Conservation (phyloP, 108 stramenopile species). For the Asterionellopsis glacialis region DNA sequence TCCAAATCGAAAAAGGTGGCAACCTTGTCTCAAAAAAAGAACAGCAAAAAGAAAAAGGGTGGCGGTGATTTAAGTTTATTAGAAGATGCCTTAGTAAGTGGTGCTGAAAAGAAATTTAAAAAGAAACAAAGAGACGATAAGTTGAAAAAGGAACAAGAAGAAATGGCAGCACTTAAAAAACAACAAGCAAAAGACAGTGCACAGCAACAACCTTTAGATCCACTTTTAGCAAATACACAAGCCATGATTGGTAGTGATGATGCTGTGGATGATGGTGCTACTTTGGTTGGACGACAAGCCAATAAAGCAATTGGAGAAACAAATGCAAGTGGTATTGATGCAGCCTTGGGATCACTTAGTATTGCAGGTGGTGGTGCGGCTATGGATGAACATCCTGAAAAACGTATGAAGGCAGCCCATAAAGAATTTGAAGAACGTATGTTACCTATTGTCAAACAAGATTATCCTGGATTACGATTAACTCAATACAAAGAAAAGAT, state of each 20-base stretch:
- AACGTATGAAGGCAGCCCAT: slow-evolving; percentile 78
- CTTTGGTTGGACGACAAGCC: slow-evolving; percentile 45
- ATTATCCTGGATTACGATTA: slow-evolving; percentile 86
- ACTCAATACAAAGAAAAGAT: slow-evolving; percentile 93
- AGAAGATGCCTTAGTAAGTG: slow-evolving; percentile 67
- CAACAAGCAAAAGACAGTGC: slow-evolving; percentile 18
- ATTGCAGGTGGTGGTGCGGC: slow-evolving; percentile 26
- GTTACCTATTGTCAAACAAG: slow-evolving; percentile 76
- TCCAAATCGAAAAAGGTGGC: slow-evolving; percentile 36
- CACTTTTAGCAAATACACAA: slow-evolving; percentile 65
- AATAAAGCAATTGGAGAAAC: slow-evolving; percentile 46
- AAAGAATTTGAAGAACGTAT: slow-evolving; percentile 85
- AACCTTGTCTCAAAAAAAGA: slow-evolving; percentile 24
- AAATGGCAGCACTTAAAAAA: slow-evolving; percentile 24
- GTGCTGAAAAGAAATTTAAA: slow-evolving; percentile 81
- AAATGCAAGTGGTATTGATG: slow-evolving; percentile 62
- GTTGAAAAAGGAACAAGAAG: slow-evolving; percentile 32
- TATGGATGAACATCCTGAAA: slow-evolving; percentile 11
- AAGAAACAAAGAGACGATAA: slow-evolving; percentile 55
- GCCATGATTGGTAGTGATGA: slow-evolving; percentile 36
- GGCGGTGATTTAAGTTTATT: slow-evolving; percentile 59
- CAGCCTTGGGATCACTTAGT: slow-evolving; percentile 38
- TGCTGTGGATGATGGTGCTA: slow-evolving; percentile 21
- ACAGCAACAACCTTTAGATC: slow-evolving; percentile 41
- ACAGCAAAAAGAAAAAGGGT: slow-evolving; percentile 41